phyloP scores from a whole-genome alignment of 2,329 filamentous ascomycete species.

The Aspergillus thermomutatus region DNA sequence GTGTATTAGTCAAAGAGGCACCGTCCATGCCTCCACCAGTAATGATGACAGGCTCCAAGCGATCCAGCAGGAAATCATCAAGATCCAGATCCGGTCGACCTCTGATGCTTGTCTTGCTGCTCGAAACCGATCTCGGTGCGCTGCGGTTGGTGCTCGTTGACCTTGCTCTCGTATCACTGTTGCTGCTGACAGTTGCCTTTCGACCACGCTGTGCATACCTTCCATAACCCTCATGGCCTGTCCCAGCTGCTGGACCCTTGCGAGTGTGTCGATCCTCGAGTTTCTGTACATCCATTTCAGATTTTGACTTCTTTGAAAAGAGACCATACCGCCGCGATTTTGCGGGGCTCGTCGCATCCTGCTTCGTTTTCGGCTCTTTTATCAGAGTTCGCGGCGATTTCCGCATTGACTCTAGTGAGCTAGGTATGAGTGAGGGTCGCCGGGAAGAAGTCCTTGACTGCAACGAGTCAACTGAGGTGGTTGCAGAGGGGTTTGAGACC shows the following conservation, averaged over 20 bases:
- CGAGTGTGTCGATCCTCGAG: constrained; percentile 56
- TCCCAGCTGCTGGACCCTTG: constrained; percentile 86
- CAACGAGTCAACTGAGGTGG: constrained; percentile 38
- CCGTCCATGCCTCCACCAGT: constrained; percentile 42
- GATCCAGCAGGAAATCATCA: constrained; percentile 47
- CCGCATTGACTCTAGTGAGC: constrained; percentile 27
- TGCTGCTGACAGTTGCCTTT: constrained; percentile 41
- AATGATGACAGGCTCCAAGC: constrained; percentile 50
- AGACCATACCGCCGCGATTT: constrained; percentile 68
- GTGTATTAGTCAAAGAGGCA: constrained; percentile 32
- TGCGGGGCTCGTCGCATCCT: constrained; percentile 26
- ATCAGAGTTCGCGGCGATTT: constrained; percentile 37
- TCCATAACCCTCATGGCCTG: constrained; percentile 72
- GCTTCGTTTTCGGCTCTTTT: constrained; percentile 25
- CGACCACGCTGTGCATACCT: constrained; percentile 46
- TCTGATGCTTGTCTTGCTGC: constrained; percentile 41
- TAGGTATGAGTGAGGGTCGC: constrained; percentile 31
- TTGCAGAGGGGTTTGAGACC: constrained; percentile 30
- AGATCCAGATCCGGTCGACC: constrained; percentile 42
- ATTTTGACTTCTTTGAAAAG: constrained; percentile 71
- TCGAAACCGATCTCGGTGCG: constrained; percentile 30
- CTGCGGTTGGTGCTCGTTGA: constrained; percentile 41
- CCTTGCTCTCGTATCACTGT: constrained; percentile 36
- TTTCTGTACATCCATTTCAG: constrained; percentile 49
- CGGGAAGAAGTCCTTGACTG: constrained; percentile 30